Conservation (phyloP, 345 rosid species). For the Salix brachista region DNA sequence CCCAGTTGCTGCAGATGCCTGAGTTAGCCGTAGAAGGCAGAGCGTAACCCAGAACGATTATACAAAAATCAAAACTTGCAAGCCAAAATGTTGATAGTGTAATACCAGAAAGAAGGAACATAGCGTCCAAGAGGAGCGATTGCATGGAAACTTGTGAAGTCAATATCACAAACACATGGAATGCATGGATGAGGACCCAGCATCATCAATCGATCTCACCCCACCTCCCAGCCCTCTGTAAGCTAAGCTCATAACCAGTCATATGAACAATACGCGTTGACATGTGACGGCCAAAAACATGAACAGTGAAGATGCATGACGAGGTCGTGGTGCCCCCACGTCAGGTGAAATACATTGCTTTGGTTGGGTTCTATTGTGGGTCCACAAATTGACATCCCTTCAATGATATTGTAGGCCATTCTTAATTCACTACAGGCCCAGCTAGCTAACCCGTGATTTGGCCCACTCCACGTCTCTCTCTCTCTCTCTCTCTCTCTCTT, state of each 20-base stretch:
- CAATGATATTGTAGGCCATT: conserved; percentile 27
- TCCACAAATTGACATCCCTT: conserved; percentile 21
- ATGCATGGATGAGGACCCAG: conserved; percentile 16
- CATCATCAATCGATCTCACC: background rate
- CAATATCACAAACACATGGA: conserved; percentile 40
- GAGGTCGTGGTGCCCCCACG: conserved; percentile 33
- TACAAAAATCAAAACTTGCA: background rate
- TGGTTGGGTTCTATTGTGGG: conserved; percentile 26
- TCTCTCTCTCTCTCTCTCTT: background rate
- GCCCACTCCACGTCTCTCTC: conserved; percentile 32
- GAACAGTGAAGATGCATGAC: conserved; percentile 5
- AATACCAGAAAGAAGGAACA: background rate
- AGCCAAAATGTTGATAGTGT: background rate
- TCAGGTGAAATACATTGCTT: conserved; percentile 9
- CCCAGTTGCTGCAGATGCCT: too few species aligned
- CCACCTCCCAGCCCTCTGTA: background rate
- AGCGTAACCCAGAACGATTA: too few species aligned
- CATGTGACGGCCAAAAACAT: background rate
- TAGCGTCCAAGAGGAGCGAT: background rate
- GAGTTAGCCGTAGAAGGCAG: too few species aligned
- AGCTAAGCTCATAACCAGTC: too few species aligned
- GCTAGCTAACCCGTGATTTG: conserved; percentile 2
- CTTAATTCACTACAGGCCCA: conserved; percentile 32
- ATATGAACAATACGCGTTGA: conserved; percentile 7
- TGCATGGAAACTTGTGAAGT: background rate